Conservation (phyloP, 192 early-diverging fungal species). For the Irineochytrium annulatum region DNA sequence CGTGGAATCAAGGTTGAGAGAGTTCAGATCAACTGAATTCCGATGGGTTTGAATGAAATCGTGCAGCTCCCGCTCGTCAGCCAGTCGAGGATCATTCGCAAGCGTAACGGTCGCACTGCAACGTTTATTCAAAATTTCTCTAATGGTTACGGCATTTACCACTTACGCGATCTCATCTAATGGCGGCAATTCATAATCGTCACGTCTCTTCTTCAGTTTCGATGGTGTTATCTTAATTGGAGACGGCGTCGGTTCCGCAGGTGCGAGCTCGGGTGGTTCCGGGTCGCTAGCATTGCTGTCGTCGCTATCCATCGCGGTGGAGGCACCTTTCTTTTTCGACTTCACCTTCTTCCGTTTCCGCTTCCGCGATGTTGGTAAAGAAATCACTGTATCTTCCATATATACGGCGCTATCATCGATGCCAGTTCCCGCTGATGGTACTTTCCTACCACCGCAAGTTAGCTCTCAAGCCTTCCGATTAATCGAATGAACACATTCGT, state of each 20-base stretch:
- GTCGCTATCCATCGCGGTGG: too few relatives aligned
- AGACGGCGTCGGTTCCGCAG: too few relatives aligned
- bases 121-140: not conserved
- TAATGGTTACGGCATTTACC: constrained; percentile 11
- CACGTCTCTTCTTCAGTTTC: constrained; percentile 21
- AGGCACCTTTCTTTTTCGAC: too few relatives aligned
- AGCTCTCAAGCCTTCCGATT: too few relatives aligned
- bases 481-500: too few relatives aligned
- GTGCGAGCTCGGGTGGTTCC: too few relatives aligned
- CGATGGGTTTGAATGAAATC: constrained; percentile 36
- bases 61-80: constrained; percentile 52
- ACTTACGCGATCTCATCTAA: constrained; percentile 32
- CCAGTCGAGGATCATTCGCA: constrained; percentile 47
- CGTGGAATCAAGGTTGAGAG: constrained; percentile 73
- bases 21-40: constrained; percentile 20
- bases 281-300: too few relatives aligned
- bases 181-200: constrained; percentile 54
- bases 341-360: too few relatives aligned
- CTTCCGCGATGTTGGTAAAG: too few relatives aligned
- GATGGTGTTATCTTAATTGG: too few relatives aligned
- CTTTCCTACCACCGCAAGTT: too few relatives aligned
- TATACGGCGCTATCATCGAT: constrained; percentile 21
- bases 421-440: too few relatives aligned
- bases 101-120: not conserved
- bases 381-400: constrained; percentile 9